Base-by-base conservation (phyloP, 2,329 filamentous ascomycete species). In the Sordariomycetes sp. region DNA sequence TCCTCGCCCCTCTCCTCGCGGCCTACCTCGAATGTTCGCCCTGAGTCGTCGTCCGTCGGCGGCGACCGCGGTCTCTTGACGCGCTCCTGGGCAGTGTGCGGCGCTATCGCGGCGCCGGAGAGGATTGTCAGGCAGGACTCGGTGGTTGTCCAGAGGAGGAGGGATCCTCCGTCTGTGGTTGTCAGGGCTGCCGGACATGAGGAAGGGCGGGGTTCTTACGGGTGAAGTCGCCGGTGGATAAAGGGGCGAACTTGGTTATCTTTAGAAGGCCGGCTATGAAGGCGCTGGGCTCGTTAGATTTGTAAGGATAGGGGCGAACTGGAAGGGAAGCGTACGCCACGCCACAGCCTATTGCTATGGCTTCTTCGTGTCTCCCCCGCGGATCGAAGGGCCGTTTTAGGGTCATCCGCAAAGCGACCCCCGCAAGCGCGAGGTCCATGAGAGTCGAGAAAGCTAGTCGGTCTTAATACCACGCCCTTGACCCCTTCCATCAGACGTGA, bases 131-230 rank as follows among this genome's bases (percentile, higher is more conserved):
- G 48, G 20, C 46, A 18, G 18, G 55, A 43, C 25, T 57, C 55
- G 48, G 32, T 12, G 32, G 24, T 43, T 25, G 40, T 53, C 55
- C 55, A 57, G 55, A 53, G 46, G 46, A 57, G 46, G 28, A 57
- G 18, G 32, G 11, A 52, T 5, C 22, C 28, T 28, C 55, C 55
- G 55, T 57, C 68, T 72, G 43, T 52, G 20, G 10, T 24, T 50
- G 46, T 50, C 22, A 50, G 46, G 12, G 12, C 20, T n/a, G 46
- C 18, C 54, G 60, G 60, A n/a, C 48, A 32, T 22, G 7, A 16
- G n/a, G 20, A 48, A 25, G 40, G 22, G 16, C 12, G 6, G 25
- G 20, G 12, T 14, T 16, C 55, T 57, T 35, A 57, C 55, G 43
- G 10, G 55, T 57, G 14, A 57, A 28, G 43, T 57, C 55, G 28